These are phyloP conservation scores for Ensete ventricosum DNA, from an alignment of 176 grass and related monocot species.

Conservation along the genomic window DNA sequence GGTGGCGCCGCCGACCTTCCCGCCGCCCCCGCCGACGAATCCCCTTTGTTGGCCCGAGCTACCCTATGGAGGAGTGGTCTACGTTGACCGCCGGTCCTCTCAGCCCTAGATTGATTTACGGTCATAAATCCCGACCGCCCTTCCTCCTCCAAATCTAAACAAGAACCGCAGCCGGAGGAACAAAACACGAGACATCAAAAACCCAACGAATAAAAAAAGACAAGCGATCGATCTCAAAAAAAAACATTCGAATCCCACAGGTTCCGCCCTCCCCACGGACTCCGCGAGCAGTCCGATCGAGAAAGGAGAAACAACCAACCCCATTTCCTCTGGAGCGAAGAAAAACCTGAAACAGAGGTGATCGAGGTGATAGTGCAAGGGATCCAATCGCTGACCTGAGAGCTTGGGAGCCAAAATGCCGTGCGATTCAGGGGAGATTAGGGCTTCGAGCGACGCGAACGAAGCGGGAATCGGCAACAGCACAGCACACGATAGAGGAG, in stretches of 20 bases:
- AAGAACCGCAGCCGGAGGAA: not conserved
- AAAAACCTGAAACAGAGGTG: too few species aligned
- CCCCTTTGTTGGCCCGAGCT: constrained; percentile 57
- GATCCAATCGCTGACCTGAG: not conserved
- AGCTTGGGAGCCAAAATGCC: not conserved
- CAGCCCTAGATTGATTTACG: constrained; percentile 26
- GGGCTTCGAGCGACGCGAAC: constrained; percentile 19
- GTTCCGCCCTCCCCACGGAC: too few species aligned
- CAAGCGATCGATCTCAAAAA: too few species aligned
- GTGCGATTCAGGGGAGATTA: constrained; percentile 7
- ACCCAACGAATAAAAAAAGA: constrained; percentile 1
- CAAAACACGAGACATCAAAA: constrained; percentile 10
- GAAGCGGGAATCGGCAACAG: constrained; percentile 24
- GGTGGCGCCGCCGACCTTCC: constrained; percentile 22
- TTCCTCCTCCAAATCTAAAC: constrained; percentile 18
- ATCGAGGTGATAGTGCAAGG: not conserved
- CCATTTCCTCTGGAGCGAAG: too few species aligned
- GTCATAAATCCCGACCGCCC: constrained; percentile 65
- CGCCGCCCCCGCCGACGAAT: constrained; percentile 41
- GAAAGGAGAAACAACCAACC: too few species aligned
- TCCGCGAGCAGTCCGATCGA: too few species aligned
- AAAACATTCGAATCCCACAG: too few species aligned
- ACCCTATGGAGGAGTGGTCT: constrained; percentile 57
- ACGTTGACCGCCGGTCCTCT: constrained; percentile 47
- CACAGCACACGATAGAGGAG: not conserved